phyloP scores from a whole-genome alignment of 2,329 filamentous ascomycete genomes.

The Apiospora rasikravindrae region DNA sequence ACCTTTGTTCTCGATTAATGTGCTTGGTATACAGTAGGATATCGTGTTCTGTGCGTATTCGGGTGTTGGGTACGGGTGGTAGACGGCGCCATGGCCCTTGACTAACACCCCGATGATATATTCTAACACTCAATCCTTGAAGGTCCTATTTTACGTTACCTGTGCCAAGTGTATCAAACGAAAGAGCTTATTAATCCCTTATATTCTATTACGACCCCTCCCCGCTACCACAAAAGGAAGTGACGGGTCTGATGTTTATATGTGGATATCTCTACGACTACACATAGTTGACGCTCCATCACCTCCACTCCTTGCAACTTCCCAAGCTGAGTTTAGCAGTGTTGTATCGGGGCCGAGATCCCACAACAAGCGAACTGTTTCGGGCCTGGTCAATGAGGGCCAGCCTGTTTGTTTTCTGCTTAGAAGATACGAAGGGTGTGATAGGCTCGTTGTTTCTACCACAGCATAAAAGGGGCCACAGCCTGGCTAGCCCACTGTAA shows the following conservation, averaged over 20 bases:
- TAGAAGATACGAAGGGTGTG: too few species aligned
- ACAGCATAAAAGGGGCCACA: neutral
- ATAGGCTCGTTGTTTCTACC: neutral
- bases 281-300: neutral
- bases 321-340: neutral
- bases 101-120: neutral
- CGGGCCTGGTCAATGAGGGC: neutral
- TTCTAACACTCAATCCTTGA: neutral
- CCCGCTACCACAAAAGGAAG: neutral
- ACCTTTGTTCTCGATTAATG: neutral
- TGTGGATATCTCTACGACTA: neutral
- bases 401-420: neutral
- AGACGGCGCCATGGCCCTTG: neutral
- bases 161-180: neutral
- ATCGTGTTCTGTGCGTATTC: neutral
- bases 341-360: neutral
- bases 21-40: neutral
- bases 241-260: neutral
- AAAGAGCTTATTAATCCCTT: neutral
- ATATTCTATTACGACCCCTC: neutral
- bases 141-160: neutral
- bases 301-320: neutral
- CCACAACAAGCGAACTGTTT: neutral
- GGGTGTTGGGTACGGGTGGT: neutral
- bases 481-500: neutral